Base-by-base conservation (phyloP, 768 basidiomycete species). In the Amanita brunnescens region DNA sequence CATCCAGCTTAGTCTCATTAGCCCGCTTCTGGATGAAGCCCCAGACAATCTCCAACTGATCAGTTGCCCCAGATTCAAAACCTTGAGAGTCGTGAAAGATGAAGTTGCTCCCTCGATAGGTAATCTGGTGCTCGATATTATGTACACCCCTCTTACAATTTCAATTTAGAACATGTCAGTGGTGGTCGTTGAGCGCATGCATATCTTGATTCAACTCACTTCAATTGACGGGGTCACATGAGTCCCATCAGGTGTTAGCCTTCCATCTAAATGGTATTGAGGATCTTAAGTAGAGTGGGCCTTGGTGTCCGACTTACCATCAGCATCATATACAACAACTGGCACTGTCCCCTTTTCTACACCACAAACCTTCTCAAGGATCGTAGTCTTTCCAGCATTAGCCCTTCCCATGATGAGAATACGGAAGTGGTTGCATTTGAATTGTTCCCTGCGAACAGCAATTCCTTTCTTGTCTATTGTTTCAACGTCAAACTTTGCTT, bases 31-130 rank as follows among this genome's bases (percentile, higher is more conserved):
- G 16, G 10, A 74, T 61, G 54, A 74, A 74, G 2, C 40, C 37
- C 39, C 54, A 57, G 14, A 72, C 62, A 5, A 44, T 59, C 1
- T 61, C 47, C 2, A 70, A 49, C 51, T 73, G 64, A 1, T 57
- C 53, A 1, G 23, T 55, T 2, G 56, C 57, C 2, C 71, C 71
- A 16, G 66, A 51, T 57, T 73, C 69, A 45, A 74, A 70, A 5
- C 71, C 72, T 38, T 62, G 51, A 18, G 72, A 74, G 50, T 74
- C 71, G 33, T 73, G 72, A 52, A 73, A 72, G 23, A 71, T 61
- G 54, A 70, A 73, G 24, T 67, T 67, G 57, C 60, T 67, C 21
- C 38, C 41, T 9, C 10, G 46, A 53, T 67, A 72, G 5, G 61
- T 53, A 37, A 68, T 60, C 48, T 61, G 55, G 26, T 57, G 51